A percentile compares a stretch with the other conserved stretches of the same genome.
These are phyloP conservation scores for Musa beccarii DNA, from an alignment of 176 grass and related monocot species.

Conservation along the genomic window DNA sequence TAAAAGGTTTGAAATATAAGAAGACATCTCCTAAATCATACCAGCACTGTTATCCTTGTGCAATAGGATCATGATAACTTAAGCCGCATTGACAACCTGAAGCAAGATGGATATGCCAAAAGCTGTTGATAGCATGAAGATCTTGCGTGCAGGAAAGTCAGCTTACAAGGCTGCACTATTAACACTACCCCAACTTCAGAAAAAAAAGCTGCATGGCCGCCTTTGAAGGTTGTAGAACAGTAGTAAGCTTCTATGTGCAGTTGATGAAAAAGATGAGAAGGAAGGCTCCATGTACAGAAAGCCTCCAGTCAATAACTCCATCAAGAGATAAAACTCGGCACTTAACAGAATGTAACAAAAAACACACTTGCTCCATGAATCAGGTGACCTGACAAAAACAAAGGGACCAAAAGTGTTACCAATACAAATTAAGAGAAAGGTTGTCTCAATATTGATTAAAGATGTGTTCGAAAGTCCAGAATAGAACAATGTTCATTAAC, in stretches of 20 bases:
- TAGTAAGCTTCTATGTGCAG: slow-evolving; percentile 50
- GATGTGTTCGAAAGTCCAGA: neutral
- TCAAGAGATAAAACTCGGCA: slow-evolving; percentile 58
- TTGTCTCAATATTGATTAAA: neutral
- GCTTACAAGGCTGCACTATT: slow-evolving; percentile 23
- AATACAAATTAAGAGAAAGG: slow-evolving; percentile 23
- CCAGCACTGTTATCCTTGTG: slow-evolving; percentile 26
- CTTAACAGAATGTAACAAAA: slow-evolving; percentile 48
- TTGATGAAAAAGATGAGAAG: slow-evolving; percentile 75
- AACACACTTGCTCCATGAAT: slow-evolving; percentile 73
- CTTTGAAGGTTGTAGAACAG: slow-evolving; percentile 19
- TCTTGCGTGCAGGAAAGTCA: slow-evolving; percentile 42
- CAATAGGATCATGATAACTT: slow-evolving; percentile 14
- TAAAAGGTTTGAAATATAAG: slow-evolving; percentile 2
- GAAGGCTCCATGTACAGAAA: slow-evolving; percentile 73
- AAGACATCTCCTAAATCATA: slow-evolving; percentile 14
- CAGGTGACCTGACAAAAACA: slow-evolving; percentile 35
- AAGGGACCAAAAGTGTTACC: slow-evolving; percentile 15
- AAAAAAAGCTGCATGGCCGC: slow-evolving; percentile 38
- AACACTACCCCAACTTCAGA: slow-evolving; percentile 41
- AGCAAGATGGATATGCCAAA: slow-evolving; percentile 32
- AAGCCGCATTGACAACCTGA: slow-evolving; percentile 26
- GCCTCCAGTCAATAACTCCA: slow-evolving; percentile 93
- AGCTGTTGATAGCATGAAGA: slow-evolving; percentile 34
- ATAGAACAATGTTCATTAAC: neutral